Conservation (phyloP, 73 alveolate species). For the Durusdinium trenchii region DNA sequence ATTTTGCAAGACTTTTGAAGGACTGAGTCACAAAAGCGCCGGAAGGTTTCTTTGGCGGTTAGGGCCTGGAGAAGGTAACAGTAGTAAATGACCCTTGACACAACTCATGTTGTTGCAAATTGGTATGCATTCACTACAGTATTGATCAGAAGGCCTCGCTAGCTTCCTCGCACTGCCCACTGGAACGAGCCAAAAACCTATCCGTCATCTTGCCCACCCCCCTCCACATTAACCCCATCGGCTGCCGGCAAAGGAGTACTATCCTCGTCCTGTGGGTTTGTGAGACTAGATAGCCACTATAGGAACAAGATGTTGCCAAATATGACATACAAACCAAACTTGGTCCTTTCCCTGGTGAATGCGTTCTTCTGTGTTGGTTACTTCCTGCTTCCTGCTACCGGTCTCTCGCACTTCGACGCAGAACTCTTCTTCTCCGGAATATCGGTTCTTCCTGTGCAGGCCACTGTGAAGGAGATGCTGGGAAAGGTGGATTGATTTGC, state of each 20-base stretch:
- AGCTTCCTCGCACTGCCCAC: background rate
- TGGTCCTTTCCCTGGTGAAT: background rate
- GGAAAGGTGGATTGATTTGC: too few relatives aligned
- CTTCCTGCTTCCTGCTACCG: conserved; percentile 5
- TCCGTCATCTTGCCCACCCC: background rate
- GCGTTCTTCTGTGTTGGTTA: background rate
- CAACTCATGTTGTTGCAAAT: background rate
- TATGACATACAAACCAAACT: background rate
- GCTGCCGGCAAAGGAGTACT: too few relatives aligned
- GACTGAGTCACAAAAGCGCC: background rate
- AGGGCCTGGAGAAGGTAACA: background rate
- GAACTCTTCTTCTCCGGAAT: conserved; percentile 15
- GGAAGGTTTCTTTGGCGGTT: background rate
- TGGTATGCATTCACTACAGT: background rate
- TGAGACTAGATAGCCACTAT: background rate
- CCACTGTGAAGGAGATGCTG: too few relatives aligned
- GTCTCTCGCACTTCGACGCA: conserved; percentile 10
- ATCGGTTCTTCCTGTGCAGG: background rate
- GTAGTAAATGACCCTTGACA: too few relatives aligned
- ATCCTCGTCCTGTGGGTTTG: background rate
- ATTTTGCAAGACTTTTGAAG: background rate
- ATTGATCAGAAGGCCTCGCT: background rate
- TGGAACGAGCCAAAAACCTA: background rate
- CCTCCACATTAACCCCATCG: background rate
- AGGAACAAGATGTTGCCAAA: background rate